Evolutionary conservation across 1,284 basidiomycete genomes (phyloP).

Genomic region (Pseudozyma flocculosa): DNA sequence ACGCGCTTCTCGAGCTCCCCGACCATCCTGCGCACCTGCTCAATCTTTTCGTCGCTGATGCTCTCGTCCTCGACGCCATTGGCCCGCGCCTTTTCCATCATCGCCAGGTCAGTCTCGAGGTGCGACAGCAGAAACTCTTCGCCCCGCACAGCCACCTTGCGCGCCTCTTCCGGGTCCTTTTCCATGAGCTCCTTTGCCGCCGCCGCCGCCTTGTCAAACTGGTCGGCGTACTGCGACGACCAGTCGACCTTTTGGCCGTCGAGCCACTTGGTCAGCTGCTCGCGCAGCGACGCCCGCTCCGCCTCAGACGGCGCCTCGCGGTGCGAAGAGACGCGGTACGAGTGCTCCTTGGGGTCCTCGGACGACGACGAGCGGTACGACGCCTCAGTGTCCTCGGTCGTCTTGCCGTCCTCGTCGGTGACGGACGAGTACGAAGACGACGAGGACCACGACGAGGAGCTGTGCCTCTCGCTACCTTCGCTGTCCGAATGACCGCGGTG

Average conservation of each 20-base stretch:
- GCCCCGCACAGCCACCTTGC: slow-evolving; percentile 38
- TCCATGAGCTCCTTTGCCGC: slow-evolving; percentile 31
- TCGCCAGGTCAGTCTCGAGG: slow-evolving; percentile 35
- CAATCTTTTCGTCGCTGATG: slow-evolving; percentile 25
- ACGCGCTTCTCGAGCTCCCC: slow-evolving; percentile 19
- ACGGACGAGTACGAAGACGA: slow-evolving; percentile 23
- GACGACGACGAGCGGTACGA: slow-evolving; percentile 13
- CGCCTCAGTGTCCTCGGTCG: slow-evolving; percentile 16
- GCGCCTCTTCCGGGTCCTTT: slow-evolving; percentile 34
- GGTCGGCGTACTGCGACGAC: slow-evolving; percentile 26
- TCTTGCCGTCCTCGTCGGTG: slow-evolving; percentile 17
- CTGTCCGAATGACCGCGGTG: neutral
- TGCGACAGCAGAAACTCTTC: slow-evolving; percentile 44
- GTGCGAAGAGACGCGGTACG: slow-evolving; percentile 21
- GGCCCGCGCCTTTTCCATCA: slow-evolving; percentile 30
- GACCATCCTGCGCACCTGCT: slow-evolving; percentile 28
- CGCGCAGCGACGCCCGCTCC: slow-evolving; percentile 24
- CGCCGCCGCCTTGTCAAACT: slow-evolving; percentile 34
- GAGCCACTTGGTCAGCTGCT: slow-evolving; percentile 40
- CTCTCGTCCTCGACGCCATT: slow-evolving; percentile 19
- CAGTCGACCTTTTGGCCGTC: slow-evolving; percentile 43
- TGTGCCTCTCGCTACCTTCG: neutral
- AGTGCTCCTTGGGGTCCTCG: slow-evolving; percentile 7
- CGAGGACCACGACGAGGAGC: slow-evolving; percentile 11
- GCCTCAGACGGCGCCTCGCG: neutral